Base-by-base conservation (phyloP, 2,329 filamentous ascomycete genomes). In the Davidsoniella eucalypti region DNA sequence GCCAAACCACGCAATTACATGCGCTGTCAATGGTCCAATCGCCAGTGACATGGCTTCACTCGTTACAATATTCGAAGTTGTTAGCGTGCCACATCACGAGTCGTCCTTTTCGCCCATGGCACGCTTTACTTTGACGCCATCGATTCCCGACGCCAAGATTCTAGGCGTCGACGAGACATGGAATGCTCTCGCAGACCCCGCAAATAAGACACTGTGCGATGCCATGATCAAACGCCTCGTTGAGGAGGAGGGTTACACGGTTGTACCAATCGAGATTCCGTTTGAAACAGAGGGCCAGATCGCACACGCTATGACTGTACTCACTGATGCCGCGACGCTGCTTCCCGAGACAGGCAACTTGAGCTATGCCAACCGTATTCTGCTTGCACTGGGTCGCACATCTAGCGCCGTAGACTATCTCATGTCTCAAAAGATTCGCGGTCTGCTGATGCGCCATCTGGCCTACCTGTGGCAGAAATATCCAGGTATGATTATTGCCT, bases 301-400 rank as follows among this genome's bases (percentile, higher is more conserved):
- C 17, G 82, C 83, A 0, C 84, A 88, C 61, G 79, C 80, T 18
- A 63, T 88, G 54, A 85, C 83, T 0, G 83, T 87, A 54, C 73
- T 88, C 49, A 71, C 73, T 6, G 83, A 88, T 40, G 70, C 63
- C 1, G 64, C 69, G 1, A 67, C 69, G 0, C 56, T 72, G 14
- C 57, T 75, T 63, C 53, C 67, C 2, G 61, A 77, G 12, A 65
- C 70, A 0, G 58, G 62, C 4, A 67, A 70, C 21, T 66, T 82
- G 38, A 76, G 78, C 0, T 65, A 76, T 0, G 69, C 78, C 0
- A 85, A 80, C 63, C 76, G 78, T 52, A 69, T 87, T 36, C 69
- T 87, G 4, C 67, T 87, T 38, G 71, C 74, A 0, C 68, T 87
- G 7, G 79, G 75, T 39, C 69, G 71, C 33, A 72, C 75, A 5